Percentiles rank a stretch among this genome's conserved stretches.
phyloP scores from a whole-genome alignment of 1,284 basidiomycete species.

The Rhodotorula sp. region DNA sequence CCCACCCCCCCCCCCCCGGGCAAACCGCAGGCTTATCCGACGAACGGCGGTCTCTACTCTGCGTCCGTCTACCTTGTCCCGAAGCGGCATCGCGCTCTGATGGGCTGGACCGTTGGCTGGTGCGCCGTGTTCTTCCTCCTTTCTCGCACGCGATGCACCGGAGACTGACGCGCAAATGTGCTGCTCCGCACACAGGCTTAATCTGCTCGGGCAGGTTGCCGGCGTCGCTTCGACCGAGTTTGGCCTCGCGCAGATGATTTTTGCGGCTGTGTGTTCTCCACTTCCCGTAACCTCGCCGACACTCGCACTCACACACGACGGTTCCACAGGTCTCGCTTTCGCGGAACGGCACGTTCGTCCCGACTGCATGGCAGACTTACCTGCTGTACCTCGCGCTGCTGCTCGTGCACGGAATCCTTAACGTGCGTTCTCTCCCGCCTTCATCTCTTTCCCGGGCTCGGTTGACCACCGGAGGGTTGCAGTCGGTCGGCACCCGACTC shows the following conservation, averaged over 20 bases:
- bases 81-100: slow-evolving; percentile 63
- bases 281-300: too few relatives aligned
- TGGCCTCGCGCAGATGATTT: slow-evolving; percentile 85
- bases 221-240: slow-evolving; percentile 86
- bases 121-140: slow-evolving; percentile 9
- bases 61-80: slow-evolving; percentile 72
- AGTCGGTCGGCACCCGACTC: slow-evolving; percentile 72
- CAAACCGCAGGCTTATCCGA: slow-evolving; percentile 69
- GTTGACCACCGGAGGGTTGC: slow-evolving; percentile 49
- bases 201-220: slow-evolving; percentile 81
- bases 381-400: slow-evolving; percentile 73
- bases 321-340: slow-evolving; percentile 45
- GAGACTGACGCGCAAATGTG: background rate
- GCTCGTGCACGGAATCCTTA: slow-evolving; percentile 60
- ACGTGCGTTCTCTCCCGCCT: slow-evolving; percentile 50
- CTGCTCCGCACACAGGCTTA: slow-evolving; percentile 67
- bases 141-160: background rate
- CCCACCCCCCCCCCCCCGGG: background rate
- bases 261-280: slow-evolving; percentile 54
- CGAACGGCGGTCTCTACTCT: slow-evolving; percentile 61
- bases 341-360: slow-evolving; percentile 59
- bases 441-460: background rate
- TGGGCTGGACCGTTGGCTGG: slow-evolving; percentile 59
- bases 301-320: background rate
- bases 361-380: slow-evolving; percentile 65